A percentile compares a stretch with the other conserved stretches of the same genome.
Evolutionary conservation across 257 asterid species (phyloP).

Genomic region (Ophiorrhiza pumila): DNA sequence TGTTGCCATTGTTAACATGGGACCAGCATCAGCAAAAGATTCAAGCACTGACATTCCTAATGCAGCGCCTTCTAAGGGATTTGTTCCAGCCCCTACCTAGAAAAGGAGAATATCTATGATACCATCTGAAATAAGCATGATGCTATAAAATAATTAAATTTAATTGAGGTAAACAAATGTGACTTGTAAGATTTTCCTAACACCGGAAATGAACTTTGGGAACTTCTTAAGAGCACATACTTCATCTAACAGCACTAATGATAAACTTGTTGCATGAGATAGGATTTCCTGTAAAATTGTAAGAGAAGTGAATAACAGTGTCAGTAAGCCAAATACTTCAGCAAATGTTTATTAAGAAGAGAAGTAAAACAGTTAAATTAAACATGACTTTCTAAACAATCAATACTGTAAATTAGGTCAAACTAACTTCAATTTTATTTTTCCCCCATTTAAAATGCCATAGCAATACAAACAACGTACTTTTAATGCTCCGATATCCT

Average conservation of each 20-base stretch:
- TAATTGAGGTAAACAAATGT: background rate
- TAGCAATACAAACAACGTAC: background rate
- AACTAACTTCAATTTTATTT: background rate
- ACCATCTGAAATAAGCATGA: background rate
- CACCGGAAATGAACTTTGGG: background rate
- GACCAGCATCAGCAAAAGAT: constrained; percentile 79
- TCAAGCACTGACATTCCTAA: constrained; percentile 93
- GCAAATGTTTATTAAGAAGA: constrained; percentile 13
- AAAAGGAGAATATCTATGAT: constrained; percentile 6
- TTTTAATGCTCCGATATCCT: background rate
- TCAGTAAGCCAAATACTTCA: constrained; percentile 20
- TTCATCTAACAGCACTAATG: constrained; percentile 90
- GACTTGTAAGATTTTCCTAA: background rate
- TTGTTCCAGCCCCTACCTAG: constrained; percentile 99
- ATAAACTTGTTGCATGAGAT: constrained; percentile 63
- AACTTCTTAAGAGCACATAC: constrained; percentile 35
- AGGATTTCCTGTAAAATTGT: constrained; percentile 71
- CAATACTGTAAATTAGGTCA: background rate
- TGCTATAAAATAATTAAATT: background rate
- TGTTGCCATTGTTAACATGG: constrained; percentile 80
- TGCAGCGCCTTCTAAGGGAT: constrained; percentile 98
- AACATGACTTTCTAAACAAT: background rate
- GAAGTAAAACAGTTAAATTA: background rate
- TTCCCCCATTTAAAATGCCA: background rate
- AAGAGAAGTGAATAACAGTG: constrained; percentile 19